Evolutionary conservation across 2,329 filamentous ascomycete species (phyloP).

Genomic region (Mollisiaceae sp.): DNA sequence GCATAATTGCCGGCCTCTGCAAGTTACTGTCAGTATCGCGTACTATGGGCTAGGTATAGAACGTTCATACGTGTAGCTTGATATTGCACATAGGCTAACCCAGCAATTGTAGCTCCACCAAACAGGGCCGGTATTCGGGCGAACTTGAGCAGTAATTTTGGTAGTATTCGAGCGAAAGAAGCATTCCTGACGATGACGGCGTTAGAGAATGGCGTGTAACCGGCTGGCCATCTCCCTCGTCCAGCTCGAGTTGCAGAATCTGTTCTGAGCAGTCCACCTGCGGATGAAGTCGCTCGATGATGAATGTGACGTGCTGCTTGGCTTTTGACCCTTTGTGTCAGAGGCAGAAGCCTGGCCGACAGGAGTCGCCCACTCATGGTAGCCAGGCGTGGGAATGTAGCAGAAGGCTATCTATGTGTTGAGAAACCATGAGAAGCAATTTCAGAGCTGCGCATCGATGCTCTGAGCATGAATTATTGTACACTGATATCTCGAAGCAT

Average conservation of each 20-base stretch:
- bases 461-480: constrained; percentile 9
- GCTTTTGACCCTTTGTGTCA: constrained; percentile 64
- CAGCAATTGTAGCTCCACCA: constrained; percentile 84
- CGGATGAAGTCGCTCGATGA: constrained; percentile 58
- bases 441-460: constrained; percentile 19
- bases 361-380: constrained; percentile 60
- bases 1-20: constrained; percentile 77
- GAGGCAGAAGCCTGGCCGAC: constrained; percentile 72
- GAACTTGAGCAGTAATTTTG: constrained; percentile 90
- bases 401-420: constrained; percentile 22
- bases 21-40: constrained; percentile 17
- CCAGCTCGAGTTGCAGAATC: constrained; percentile 66
- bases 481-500: constrained; percentile 12
- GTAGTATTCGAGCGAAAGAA: constrained; percentile 71
- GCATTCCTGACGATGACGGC: constrained; percentile 66
- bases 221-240: constrained; percentile 74
- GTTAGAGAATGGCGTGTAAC: constrained; percentile 83
- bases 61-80: constrained; percentile 78
- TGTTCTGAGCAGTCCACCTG: constrained; percentile 71
- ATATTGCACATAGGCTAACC: constrained; percentile 92
- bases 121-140: constrained; percentile 88
- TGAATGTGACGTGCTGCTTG: constrained; percentile 67
- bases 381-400: constrained; percentile 28
- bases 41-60: neutral
- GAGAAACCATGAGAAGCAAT: constrained; percentile 30